These are phyloP conservation scores for Pisolithus marmoratus DNA, from an alignment of 768 basidiomycete genomes.

Conservation along the genomic window DNA sequence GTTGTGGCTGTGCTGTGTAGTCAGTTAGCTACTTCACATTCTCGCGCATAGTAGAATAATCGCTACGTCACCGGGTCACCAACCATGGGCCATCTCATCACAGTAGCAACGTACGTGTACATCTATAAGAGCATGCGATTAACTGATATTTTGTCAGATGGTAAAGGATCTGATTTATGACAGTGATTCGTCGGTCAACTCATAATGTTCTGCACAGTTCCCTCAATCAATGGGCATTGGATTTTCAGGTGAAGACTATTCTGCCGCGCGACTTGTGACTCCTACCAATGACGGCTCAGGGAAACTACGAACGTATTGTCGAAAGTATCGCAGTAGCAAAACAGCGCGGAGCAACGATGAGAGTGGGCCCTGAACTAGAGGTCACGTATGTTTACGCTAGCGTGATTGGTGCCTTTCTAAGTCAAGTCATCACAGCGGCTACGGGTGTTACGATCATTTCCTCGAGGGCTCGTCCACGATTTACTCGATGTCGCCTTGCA, in stretches of 20 bases:
- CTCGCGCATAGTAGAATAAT: too few species aligned
- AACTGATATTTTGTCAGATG: slow-evolving; percentile 15
- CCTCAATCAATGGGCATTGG: slow-evolving; percentile 95
- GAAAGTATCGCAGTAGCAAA: slow-evolving; percentile 87
- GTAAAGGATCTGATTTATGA: slow-evolving; percentile 9
- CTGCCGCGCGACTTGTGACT: neutral
- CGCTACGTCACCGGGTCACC: too few species aligned
- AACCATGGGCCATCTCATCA: slow-evolving; percentile 87
- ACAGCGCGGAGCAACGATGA: slow-evolving; percentile 76
- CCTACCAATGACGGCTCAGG: slow-evolving; percentile 40
- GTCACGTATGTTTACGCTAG: slow-evolving; percentile 60
- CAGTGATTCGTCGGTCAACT: neutral
- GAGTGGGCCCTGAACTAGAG: slow-evolving; percentile 96
- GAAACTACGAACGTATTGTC: slow-evolving; percentile 89
- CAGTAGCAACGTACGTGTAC: slow-evolving; percentile 72
- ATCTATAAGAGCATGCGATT: neutral
- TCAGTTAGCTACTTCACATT: too few species aligned
- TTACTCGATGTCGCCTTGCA: neutral
- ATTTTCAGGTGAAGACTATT: slow-evolving; percentile 65
- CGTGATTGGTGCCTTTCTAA: neutral
- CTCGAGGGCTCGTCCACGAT: slow-evolving; percentile 63
- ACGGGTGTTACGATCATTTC: slow-evolving; percentile 97
- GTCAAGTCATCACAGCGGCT: slow-evolving; percentile 54
- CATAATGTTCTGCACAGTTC: slow-evolving; percentile 50
- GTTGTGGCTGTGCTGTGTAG: too few species aligned